Evolutionary conservation across 2,329 filamentous ascomycete species (phyloP).

Genomic region (Botrytis porri): DNA sequence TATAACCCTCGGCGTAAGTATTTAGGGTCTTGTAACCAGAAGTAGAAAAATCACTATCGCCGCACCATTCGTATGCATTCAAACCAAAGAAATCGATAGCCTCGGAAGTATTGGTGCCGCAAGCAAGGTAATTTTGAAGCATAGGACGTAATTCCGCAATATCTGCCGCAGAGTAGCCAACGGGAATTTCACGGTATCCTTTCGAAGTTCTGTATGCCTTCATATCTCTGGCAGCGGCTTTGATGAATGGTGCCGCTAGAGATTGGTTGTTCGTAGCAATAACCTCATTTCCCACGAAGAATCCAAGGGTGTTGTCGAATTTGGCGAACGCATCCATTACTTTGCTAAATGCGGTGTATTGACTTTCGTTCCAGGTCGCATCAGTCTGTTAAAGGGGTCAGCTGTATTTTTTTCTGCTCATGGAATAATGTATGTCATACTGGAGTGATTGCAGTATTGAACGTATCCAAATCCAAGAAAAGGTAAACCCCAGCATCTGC

Average conservation of each 20-base stretch:
- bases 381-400: slow-evolving; percentile 43
- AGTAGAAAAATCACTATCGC: slow-evolving; percentile 49
- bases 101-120: slow-evolving; percentile 66
- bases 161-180: slow-evolving; percentile 86
- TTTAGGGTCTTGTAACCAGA: slow-evolving; percentile 72
- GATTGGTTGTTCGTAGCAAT: slow-evolving; percentile 61
- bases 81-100: slow-evolving; percentile 80
- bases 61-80: slow-evolving; percentile 84
- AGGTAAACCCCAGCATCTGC: slow-evolving; percentile 78
- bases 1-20: slow-evolving; percentile 64
- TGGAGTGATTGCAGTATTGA: slow-evolving; percentile 64
- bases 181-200: slow-evolving; percentile 74
- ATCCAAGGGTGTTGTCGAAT: slow-evolving; percentile 78
- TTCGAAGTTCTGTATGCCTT: slow-evolving; percentile 76
- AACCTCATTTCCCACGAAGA: slow-evolving; percentile 88
- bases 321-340: slow-evolving; percentile 39
- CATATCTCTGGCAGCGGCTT: slow-evolving; percentile 76
- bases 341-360: slow-evolving; percentile 52
- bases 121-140: slow-evolving; percentile 72
- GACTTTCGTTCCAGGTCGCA: slow-evolving; percentile 70
- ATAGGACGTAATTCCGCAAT: slow-evolving; percentile 65
- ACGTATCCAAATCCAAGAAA: slow-evolving; percentile 79
- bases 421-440: slow-evolving; percentile 40
- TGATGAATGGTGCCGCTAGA: slow-evolving; percentile 73
- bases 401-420: neutral